A percentile compares a stretch with the other conserved stretches of the same genome.
Evolutionary conservation across 2,329 filamentous ascomycete species (phyloP).

Genomic region (Fusarium bactridioides): DNA sequence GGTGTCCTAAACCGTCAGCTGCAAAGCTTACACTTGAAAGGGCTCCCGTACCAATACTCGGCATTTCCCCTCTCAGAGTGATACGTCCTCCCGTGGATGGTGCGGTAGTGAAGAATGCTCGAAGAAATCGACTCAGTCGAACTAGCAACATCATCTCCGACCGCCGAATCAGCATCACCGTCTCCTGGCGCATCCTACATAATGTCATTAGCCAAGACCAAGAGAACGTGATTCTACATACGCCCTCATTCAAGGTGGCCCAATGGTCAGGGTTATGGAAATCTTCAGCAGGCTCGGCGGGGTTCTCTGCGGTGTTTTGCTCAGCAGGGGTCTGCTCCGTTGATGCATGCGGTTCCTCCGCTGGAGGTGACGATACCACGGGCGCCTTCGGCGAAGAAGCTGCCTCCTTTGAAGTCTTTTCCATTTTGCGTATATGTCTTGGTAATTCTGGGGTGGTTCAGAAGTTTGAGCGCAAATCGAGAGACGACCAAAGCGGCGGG

Average conservation of each 20-base stretch:
- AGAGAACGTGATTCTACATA: not conserved
- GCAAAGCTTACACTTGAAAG: accelerated
- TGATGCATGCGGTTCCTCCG: not conserved
- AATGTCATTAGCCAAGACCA: accelerated
- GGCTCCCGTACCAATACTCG: constrained; percentile 32
- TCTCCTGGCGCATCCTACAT: not conserved
- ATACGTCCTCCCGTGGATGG: constrained; percentile 35
- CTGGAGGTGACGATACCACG: not conserved
- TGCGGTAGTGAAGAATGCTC: constrained; percentile 35
- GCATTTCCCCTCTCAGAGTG: constrained; percentile 31
- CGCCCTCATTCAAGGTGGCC: not conserved
- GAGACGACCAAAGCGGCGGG: not conserved
- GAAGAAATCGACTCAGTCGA: constrained; percentile 37
- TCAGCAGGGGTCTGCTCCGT: not conserved
- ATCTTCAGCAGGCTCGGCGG: not conserved
- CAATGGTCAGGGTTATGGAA: constrained; percentile 16
- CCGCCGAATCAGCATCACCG: constrained; percentile 20
- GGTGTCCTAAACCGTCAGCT: constrained; percentile 6
- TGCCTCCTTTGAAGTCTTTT: not conserved
- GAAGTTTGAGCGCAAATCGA: accelerated
- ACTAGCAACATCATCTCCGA: constrained; percentile 22
- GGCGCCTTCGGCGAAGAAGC: not conserved
- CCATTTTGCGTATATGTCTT: not conserved
- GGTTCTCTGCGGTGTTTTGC: not conserved
- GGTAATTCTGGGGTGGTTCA: not conserved